Percentiles rank a stretch among this genome's conserved stretches.
These are phyloP conservation scores for Colletotrichum falcatum DNA, from an alignment of 2,329 filamentous ascomycete species.

Conservation along the genomic window DNA sequence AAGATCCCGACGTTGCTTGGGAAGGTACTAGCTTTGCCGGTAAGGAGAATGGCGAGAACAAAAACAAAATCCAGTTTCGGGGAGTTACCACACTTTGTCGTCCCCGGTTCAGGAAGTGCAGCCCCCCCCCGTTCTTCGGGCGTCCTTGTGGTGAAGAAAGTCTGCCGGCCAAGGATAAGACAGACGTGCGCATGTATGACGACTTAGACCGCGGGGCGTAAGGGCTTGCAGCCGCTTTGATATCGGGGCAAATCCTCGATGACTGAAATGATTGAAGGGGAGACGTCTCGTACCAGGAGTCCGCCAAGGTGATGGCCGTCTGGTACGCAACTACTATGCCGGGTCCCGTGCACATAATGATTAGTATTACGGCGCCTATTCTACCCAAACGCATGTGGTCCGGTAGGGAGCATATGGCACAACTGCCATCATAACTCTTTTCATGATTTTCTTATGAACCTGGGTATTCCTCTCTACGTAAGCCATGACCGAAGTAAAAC, in stretches of 20 bases:
- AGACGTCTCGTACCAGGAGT: too few species aligned
- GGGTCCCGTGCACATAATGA: neutral
- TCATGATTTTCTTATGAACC: slow-evolving; percentile 21
- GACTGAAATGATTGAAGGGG: too few species aligned
- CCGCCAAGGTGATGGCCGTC: neutral
- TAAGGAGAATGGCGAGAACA: neutral
- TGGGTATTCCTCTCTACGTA: slow-evolving; percentile 40
- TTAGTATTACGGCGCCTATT: neutral
- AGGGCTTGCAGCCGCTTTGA: neutral
- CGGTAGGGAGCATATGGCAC: neutral
- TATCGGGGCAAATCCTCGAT: neutral
- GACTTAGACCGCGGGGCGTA: neutral
- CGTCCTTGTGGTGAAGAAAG: neutral
- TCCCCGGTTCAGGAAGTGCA: too few species aligned
- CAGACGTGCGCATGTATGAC: neutral
- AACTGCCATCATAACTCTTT: neutral
- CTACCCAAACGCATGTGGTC: neutral
- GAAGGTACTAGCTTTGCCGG: neutral
- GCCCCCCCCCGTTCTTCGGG: too few species aligned
- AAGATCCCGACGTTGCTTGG: too few species aligned
- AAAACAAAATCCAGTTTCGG: neutral
- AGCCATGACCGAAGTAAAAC: slow-evolving; percentile 33
- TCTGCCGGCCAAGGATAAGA: neutral
- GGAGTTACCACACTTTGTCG: neutral
- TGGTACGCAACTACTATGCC: neutral